Evolutionary conservation across 441 rosid genomes (phyloP).

Genomic region (Adansonia rubrostipa): DNA sequence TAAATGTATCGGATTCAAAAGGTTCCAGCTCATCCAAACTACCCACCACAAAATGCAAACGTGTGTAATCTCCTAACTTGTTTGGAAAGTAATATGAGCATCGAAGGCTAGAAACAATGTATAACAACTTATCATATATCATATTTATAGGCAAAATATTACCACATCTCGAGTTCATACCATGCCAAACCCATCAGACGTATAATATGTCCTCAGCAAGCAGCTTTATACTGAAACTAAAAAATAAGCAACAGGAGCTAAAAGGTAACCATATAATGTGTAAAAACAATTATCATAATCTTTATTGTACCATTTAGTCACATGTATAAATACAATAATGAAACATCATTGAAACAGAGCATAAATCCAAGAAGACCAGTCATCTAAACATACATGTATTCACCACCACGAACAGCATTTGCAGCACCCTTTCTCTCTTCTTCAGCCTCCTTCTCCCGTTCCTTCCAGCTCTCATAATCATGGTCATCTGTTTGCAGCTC

Average conservation of each 20-base stretch:
- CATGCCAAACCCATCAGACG: background rate
- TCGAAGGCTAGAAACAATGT: background rate
- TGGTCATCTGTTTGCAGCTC: constrained; percentile 90
- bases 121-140: background rate
- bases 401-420: constrained; percentile 87
- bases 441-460: constrained; percentile 82
- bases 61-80: background rate
- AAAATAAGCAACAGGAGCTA: background rate
- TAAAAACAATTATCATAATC: constrained; percentile 1
- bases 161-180: background rate
- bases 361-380: background rate
- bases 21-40: background rate
- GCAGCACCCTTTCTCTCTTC: constrained; percentile 92
- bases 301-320: background rate
- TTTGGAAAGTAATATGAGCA: background rate
- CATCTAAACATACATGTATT: constrained; percentile 81
- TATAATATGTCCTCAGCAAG: background rate
- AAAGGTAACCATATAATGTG: background rate
- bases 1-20: background rate
- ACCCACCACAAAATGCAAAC: background rate
- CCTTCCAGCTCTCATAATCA: constrained; percentile 90
- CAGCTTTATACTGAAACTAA: background rate
- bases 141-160: background rate
- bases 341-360: background rate
- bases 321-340: constrained; percentile 19